Evolutionary conservation across 805 yeast species (phyloP), one percentile per base, ranked within the genome.

Genomic region (Cyberlindnera xylosilytica): DNA sequence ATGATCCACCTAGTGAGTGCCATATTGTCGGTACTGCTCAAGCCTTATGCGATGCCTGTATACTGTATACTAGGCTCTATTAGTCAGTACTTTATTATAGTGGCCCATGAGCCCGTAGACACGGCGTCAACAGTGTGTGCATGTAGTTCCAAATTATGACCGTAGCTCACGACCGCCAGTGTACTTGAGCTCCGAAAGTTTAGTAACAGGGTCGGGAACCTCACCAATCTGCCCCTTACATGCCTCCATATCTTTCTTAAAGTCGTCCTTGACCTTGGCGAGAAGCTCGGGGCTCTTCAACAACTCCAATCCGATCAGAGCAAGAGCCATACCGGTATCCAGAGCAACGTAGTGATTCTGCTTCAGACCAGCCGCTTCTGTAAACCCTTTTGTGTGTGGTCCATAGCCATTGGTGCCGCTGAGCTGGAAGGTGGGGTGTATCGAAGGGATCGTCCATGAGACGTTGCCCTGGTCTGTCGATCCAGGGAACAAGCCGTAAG

Each of bases 1-100:
- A 67, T 24, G 5, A 55, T 20, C 70, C 71, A 69, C 1, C 73
- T 73, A 4, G 56, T 16, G 4, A 56, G 19, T 0, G 65, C 61
- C 42, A 56, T 46, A 3, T 58, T 38, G n/a, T n/a, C n/a, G n/a
- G n/a, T n/a, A n/a, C n/a, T n/a, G n/a, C n/a, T n/a, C n/a, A n/a
- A 2, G 63, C 22, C 27, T 62, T 52, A 13, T 46, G 52, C 39
- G 61, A 53, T 1, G 62, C 55, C 36, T 63, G 63, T 10, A 60
- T 41, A n/a, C 63, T 37, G 0, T 60, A 54, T 31, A 68, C 45
- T 36, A 57, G 33, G 58, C 52, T 44, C 66, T 68, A 47, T 69
- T 73, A 6, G 54, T 56, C 8, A 60, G 29, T 2, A 40, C 43
- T 3, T 58, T 19, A 36, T 51, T 56, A 31, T 39, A 43, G 1